Evolutionary conservation across 305 asterid genomes (phyloP).

Genomic region (Nicotiana rustica): DNA sequence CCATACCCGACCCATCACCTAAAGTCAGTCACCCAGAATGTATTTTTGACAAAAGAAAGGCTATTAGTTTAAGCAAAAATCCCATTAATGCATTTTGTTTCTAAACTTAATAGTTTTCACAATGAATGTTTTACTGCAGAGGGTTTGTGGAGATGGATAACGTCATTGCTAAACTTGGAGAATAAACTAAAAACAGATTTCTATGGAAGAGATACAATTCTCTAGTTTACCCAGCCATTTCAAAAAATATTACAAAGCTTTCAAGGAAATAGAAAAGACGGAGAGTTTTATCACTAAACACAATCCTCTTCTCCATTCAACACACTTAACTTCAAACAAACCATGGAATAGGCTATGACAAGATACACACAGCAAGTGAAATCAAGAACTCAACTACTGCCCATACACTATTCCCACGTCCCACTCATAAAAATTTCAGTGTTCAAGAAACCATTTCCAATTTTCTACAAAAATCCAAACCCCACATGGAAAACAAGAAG

Average conservation of each 20-base stretch:
- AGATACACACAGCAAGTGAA: slow-evolving; percentile 34
- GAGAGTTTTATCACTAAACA: neutral
- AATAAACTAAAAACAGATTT: neutral
- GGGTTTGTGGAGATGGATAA: neutral
- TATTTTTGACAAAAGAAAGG: no score
- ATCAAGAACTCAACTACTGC: slow-evolving; percentile 64
- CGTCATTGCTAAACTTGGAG: neutral
- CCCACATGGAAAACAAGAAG: neutral
- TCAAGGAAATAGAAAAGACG: neutral
- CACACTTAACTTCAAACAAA: no score
- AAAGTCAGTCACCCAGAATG: no score
- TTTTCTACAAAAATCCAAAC: slow-evolving; percentile 37
- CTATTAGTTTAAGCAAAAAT: no score
- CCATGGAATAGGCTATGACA: no score
- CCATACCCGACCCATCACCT: no score
- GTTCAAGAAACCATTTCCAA: slow-evolving; percentile 54
- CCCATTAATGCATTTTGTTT: no score
- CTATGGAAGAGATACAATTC: neutral
- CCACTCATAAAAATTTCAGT: slow-evolving; percentile 59
- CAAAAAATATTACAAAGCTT: neutral
- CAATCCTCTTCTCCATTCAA: no score
- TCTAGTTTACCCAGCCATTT: neutral
- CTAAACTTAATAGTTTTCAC: neutral
- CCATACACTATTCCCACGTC: slow-evolving; percentile 61
- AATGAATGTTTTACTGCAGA: neutral